Evolutionary conservation across 495 filamentous ascomycete species (phyloP).

Genomic region (Talaromyces adpressus): DNA sequence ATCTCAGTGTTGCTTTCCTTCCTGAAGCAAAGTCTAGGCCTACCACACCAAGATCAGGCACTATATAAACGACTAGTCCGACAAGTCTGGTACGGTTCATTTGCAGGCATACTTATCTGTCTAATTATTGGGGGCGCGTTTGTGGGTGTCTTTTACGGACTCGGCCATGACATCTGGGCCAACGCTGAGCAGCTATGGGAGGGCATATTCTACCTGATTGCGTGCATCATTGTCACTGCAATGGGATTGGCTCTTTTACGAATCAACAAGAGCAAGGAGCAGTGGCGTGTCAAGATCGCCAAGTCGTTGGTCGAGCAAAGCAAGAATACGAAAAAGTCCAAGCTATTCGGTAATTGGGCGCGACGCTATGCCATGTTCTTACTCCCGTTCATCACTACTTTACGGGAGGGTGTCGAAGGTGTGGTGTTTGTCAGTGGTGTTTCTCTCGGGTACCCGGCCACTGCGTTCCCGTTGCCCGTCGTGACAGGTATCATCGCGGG

Average conservation of each 20-base stretch:
- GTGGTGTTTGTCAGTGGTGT: constrained; percentile 80
- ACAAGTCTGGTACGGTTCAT: constrained; percentile 71
- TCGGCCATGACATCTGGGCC: constrained; percentile 59
- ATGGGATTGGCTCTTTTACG: constrained; percentile 73
- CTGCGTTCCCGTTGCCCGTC: constrained; percentile 67
- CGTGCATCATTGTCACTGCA: constrained; percentile 68
- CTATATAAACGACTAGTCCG: constrained; percentile 62
- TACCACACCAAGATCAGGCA: constrained; percentile 38
- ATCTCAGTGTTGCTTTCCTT: constrained; percentile 78
- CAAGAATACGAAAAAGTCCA: constrained; percentile 13
- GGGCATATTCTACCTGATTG: constrained; percentile 63
- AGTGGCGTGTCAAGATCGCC: constrained; percentile 76
- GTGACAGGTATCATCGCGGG: constrained; percentile 62
- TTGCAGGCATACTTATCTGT: constrained; percentile 57
- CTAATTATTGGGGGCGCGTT: constrained; percentile 62
- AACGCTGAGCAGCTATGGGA: constrained; percentile 70
- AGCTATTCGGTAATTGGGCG: constrained; percentile 7
- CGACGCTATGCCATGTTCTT: constrained; percentile 66
- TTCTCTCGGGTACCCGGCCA: constrained; percentile 63
- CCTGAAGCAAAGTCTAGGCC: constrained; percentile 68
- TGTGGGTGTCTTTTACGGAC: constrained; percentile 73
- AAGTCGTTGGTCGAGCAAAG: constrained; percentile 52
- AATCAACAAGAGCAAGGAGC: constrained; percentile 78
- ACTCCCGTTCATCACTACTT: constrained; percentile 75
- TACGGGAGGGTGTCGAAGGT: constrained; percentile 76